phyloP scores from a whole-genome alignment of 257 asterid species.

The Parsonsia alboflavescens region DNA sequence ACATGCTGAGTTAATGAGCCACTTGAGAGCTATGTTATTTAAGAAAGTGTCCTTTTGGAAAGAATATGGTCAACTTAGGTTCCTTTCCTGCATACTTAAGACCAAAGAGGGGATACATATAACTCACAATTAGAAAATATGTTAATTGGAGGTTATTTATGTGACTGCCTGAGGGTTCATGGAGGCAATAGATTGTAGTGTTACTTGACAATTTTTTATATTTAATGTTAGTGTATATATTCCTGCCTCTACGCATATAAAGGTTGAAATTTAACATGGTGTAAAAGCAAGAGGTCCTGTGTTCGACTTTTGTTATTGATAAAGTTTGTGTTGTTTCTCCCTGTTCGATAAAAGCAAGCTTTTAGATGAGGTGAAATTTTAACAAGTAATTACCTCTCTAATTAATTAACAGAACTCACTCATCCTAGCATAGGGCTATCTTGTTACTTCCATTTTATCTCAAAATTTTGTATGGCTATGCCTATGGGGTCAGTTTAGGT shows the following conservation, averaged over 20 bases:
- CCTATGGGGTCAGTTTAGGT: not conserved
- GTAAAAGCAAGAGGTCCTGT: too few species aligned
- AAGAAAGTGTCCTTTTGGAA: not conserved
- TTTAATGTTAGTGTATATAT: not conserved
- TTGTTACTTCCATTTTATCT: not conserved
- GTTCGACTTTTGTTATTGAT: too few species aligned
- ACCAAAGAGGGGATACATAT: not conserved
- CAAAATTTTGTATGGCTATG: not conserved
- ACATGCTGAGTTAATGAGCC: not conserved
- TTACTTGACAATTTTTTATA: not conserved
- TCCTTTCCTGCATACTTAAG: not conserved
- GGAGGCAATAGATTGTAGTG: not conserved
- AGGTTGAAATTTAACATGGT: too few species aligned
- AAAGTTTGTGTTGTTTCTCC: too few species aligned
- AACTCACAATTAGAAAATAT: not conserved
- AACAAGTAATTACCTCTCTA: not conserved
- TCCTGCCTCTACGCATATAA: too few species aligned
- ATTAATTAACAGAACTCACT: not conserved
- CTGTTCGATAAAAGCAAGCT: too few species aligned
- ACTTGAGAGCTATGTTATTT: not conserved
- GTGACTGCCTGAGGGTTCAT: not conserved
- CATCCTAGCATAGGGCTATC: not conserved
- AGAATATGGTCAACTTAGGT: not conserved
- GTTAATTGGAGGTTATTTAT: not conserved
- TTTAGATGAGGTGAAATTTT: too few species aligned